Percentiles rank a stretch among this genome's conserved stretches.
Conservation (phyloP, 2,329 filamentous ascomycete species). For the Setomelanomma holmii region DNA sequence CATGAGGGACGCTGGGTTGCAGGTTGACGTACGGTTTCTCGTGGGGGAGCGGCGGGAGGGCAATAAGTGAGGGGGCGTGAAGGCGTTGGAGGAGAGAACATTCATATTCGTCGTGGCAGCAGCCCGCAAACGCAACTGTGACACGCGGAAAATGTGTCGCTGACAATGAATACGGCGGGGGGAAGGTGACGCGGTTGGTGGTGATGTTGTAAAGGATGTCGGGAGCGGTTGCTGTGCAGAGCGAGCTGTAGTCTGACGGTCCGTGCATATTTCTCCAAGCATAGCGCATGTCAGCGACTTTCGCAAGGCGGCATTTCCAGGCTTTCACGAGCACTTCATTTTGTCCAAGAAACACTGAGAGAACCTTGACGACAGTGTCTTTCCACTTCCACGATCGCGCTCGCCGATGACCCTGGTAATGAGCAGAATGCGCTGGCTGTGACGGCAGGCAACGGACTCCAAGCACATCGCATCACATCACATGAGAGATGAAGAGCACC, state of each 20-base stretch:
- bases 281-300: slow-evolving; percentile 11
- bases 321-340: background rate
- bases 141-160: slow-evolving; percentile 17
- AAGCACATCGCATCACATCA: background rate
- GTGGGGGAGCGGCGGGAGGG: slow-evolving; percentile 66
- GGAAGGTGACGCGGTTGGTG: background rate
- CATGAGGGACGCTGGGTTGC: slow-evolving; percentile 13
- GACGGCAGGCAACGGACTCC: too few species aligned
- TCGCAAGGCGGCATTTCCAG: background rate
- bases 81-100: slow-evolving; percentile 61
- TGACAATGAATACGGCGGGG: slow-evolving; percentile 4
- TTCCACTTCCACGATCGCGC: too few species aligned
- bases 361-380: too few species aligned
- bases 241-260: slow-evolving; percentile 4
- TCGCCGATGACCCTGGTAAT: too few species aligned
- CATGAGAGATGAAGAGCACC: too few species aligned
- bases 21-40: slow-evolving; percentile 61
- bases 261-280: slow-evolving; percentile 11
- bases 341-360: too few species aligned
- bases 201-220: background rate
- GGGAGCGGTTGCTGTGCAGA: too few species aligned
- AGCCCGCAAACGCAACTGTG: slow-evolving; percentile 27
- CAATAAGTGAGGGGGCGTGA: slow-evolving; percentile 67
- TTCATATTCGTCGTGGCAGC: slow-evolving; percentile 58
- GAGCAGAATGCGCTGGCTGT: too few species aligned